A percentile compares a stretch with the other conserved stretches of the same genome.
Evolutionary conservation across 2,329 filamentous ascomycete genomes (phyloP).

Genomic region (Diaporthe humulicola): DNA sequence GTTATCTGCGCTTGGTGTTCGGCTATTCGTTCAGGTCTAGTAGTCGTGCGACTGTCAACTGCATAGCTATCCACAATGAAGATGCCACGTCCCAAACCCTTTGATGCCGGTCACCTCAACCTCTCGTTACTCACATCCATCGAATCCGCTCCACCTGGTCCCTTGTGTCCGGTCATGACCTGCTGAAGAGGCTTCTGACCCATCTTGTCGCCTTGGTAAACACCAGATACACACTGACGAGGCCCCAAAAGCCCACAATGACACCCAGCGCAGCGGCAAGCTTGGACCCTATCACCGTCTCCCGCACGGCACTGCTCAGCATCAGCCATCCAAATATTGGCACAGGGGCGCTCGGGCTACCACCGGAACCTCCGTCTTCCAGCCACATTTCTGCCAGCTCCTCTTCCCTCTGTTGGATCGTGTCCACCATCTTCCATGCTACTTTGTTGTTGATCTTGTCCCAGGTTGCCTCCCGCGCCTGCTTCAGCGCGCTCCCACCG

Average conservation of each 20-base stretch:
- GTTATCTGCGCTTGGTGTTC: neutral
- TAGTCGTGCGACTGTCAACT: neutral
- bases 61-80: neutral
- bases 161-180: neutral
- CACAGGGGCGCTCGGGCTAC: slow-evolving; percentile 37
- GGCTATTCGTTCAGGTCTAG: neutral
- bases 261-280: slow-evolving; percentile 60
- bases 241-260: slow-evolving; percentile 63
- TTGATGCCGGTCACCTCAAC: neutral
- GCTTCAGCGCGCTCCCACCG: slow-evolving; percentile 61
- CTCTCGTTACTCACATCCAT: neutral
- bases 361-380: slow-evolving; percentile 41
- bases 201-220: slow-evolving; percentile 62
- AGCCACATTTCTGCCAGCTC: slow-evolving; percentile 46
- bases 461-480: slow-evolving; percentile 76
- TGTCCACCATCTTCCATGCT: slow-evolving; percentile 72
- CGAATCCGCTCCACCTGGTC: neutral
- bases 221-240: slow-evolving; percentile 62
- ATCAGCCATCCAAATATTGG: slow-evolving; percentile 60
- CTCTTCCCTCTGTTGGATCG: slow-evolving; percentile 60
- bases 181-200: slow-evolving; percentile 38
- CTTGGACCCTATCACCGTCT: slow-evolving; percentile 58
- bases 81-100: neutral
- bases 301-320: slow-evolving; percentile 56
- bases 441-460: slow-evolving; percentile 79